Evolutionary conservation across 208 protist species (phyloP), one percentile per base, ranked within the genome.

Genomic region (Endotrypanum monterogeii): DNA sequence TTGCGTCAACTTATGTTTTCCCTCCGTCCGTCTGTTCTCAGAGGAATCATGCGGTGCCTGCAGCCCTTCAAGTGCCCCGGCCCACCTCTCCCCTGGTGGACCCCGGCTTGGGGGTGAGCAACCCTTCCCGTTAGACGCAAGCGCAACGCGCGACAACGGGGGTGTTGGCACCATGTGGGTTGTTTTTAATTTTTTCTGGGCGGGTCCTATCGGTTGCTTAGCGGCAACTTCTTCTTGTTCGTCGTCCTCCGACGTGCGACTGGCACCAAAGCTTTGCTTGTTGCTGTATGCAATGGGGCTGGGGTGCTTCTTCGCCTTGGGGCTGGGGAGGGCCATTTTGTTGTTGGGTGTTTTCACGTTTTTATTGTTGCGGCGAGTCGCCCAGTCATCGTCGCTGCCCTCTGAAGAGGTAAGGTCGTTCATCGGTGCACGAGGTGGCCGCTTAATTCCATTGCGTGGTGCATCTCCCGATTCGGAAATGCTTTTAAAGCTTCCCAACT

Each of bases 331-430:
- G 16, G n/a, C 41, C 12, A 23, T 20, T 32, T n/a, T 25, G 41
- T 32, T 67, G 11, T 60, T 12, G 60, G 32, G 37, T 44, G 37
- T 20, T 14, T 39, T 39, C 25, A 37, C 20, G 30, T 11, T 11
- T 20, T 39, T 65, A 39, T 11, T 8, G 35, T 23, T 23, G 39
- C 55, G 11, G 7, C 41, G 39, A n/a, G 54, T 60, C 28, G 89
- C 79, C 89, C 89, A 94, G 54, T 79, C 73, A 14, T 85, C 87
- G 63, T 89, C 83, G 52, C 58, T 66, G 37, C 74, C 72, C 35
- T 87, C 84, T 7, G 79, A 84, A 28, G 85, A 82, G 41, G 62
- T 84, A 57, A 85, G 73, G 28, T 85, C 69, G 52, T 87, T 67
- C 87, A 91, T 89, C 14, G 78, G 70, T 3, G 87, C 81, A 2